These are phyloP conservation scores for Aurantiochytrium sp. DNA, from an alignment of 108 stramenopile genomes.

Conservation along the genomic window DNA sequence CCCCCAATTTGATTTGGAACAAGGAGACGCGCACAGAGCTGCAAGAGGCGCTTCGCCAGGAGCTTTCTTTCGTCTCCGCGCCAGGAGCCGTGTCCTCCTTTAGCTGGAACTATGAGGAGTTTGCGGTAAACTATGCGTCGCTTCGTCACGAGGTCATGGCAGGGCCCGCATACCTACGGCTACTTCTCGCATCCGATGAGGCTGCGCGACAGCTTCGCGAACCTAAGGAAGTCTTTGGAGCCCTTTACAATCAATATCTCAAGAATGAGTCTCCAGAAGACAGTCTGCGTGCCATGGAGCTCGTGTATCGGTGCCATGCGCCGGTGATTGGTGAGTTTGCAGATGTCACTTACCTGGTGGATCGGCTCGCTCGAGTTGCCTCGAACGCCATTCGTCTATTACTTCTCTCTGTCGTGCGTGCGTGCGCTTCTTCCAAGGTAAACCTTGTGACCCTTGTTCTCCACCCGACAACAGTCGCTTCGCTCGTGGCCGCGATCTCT, in stretches of 20 bases:
- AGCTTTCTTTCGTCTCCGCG: not conserved
- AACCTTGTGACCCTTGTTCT: not conserved
- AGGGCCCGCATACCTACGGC: not conserved
- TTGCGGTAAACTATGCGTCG: not conserved
- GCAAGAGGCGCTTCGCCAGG: not conserved
- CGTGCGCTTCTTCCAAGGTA: not conserved
- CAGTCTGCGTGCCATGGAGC: not conserved
- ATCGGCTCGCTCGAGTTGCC: not conserved
- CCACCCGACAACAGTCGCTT: not conserved
- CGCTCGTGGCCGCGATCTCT: not conserved
- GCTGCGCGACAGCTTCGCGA: not conserved
- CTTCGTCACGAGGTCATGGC: not conserved
- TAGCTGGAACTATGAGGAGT: conserved; percentile 13
- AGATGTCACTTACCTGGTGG: not conserved
- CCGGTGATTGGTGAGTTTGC: not conserved
- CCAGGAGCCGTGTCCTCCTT: not conserved
- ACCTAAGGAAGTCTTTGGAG: not conserved
- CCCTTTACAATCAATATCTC: not conserved
- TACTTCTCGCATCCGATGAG: not conserved
- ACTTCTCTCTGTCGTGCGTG: not conserved
- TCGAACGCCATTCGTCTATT: not conserved
- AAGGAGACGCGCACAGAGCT: not conserved
- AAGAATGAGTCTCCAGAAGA: not conserved
- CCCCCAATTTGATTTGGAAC: not conserved
- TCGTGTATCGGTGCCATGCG: not conserved